Percentiles rank a stretch among this genome's conserved stretches.
Evolutionary conservation across 345 rosid genomes (phyloP).

Genomic region (Abelmoschus esculentus): DNA sequence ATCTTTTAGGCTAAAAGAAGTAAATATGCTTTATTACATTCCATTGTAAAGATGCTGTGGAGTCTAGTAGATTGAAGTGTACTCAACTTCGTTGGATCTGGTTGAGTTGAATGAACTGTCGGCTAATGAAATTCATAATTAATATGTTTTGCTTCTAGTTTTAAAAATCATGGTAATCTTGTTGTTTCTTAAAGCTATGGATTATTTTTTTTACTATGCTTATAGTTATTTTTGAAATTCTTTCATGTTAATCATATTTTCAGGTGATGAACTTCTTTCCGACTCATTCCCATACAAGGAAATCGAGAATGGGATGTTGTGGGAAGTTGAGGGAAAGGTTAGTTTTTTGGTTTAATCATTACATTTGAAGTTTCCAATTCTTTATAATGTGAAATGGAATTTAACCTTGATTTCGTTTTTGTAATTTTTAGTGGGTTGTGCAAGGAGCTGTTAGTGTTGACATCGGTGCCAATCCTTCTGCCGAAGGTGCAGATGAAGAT

Average conservation of each 20-base stretch:
- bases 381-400: not conserved
- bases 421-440: not conserved
- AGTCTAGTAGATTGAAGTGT: no score
- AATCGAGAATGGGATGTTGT: conserved; percentile 51
- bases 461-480: not conserved
- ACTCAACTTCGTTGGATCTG: no score
- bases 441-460: not conserved
- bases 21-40: no score
- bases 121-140: no score
- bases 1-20: no score
- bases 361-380: not conserved
- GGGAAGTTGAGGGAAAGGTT: conserved; percentile 94
- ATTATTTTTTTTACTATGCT: not conserved
- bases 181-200: no score
- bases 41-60: no score
- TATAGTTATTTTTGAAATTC: not conserved
- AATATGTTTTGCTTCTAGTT: no score
- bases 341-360: not conserved
- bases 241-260: not conserved
- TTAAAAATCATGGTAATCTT: no score
- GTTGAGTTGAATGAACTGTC: no score
- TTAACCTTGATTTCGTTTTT: not conserved
- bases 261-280: conserved; percentile 89
- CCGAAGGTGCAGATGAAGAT: not conserved
- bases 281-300: conserved; percentile 94